A percentile compares a stretch with the other conserved stretches of the same genome.
Evolutionary conservation across 2,329 filamentous ascomycete genomes (phyloP).

Genomic region (Colletotrichum tamarilloi): DNA sequence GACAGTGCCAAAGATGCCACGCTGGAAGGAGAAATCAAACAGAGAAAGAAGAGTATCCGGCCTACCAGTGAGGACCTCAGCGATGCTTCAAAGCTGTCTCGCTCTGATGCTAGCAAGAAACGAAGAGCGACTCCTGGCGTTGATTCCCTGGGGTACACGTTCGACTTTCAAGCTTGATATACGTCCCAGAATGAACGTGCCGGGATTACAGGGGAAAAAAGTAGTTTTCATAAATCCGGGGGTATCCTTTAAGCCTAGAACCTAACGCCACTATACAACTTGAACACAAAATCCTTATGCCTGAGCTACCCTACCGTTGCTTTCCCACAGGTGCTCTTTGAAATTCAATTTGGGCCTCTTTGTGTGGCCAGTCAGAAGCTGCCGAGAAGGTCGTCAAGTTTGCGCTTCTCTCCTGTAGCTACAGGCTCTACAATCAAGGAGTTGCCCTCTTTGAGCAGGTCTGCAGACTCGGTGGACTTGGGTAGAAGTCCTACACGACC

Average conservation of each 20-base stretch:
- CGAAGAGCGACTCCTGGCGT: neutral
- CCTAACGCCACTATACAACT: conserved; percentile 11
- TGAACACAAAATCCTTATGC: neutral
- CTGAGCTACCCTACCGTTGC: neutral
- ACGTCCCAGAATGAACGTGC: neutral
- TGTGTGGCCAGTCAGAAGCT: conserved; percentile 40
- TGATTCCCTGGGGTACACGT: neutral
- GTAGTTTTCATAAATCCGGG: neutral
- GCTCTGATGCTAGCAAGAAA: neutral
- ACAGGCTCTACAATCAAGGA: conserved; percentile 47
- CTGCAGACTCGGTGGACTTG: conserved; percentile 33
- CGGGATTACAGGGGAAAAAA: neutral
- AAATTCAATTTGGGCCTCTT: no score
- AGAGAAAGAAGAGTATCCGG: conserved; percentile 49
- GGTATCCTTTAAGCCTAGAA: conserved; percentile 30
- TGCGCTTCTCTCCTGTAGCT: conserved; percentile 52
- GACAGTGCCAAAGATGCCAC: conserved; percentile 59
- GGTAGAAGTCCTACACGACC: conserved; percentile 59
- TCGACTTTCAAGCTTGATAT: neutral
- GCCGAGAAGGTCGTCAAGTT: conserved; percentile 55
- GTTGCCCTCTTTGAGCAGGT: conserved; percentile 37
- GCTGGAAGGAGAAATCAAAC: conserved; percentile 45
- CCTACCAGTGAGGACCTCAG: conserved; percentile 25
- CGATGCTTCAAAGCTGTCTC: neutral
- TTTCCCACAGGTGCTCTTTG: neutral